phyloP scores from a whole-genome alignment of 495 filamentous ascomycete genomes.

The Penicillium angulare region DNA sequence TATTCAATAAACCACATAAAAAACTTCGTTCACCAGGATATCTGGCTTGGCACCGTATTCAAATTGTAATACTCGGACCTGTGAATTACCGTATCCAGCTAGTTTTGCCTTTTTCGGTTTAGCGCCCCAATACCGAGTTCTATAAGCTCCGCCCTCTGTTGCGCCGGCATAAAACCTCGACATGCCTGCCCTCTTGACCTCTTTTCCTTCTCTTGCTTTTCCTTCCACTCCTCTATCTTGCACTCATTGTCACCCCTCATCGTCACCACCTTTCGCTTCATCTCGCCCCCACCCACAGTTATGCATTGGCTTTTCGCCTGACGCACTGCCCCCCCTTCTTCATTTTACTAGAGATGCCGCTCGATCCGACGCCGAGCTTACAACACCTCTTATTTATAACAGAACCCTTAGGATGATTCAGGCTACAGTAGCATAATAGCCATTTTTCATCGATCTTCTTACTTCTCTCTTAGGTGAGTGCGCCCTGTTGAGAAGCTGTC shows the following conservation, averaged over 20 bases:
- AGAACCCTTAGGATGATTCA: neutral
- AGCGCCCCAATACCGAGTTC: neutral
- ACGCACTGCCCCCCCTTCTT: conserved; percentile 10
- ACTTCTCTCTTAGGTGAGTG: neutral
- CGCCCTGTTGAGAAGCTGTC: neutral
- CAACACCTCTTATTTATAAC: neutral
- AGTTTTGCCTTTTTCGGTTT: neutral
- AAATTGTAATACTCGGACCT: neutral
- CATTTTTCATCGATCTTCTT: neutral
- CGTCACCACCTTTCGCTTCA: conserved; percentile 2
- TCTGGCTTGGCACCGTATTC: too few species aligned
- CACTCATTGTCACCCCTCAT: neutral
- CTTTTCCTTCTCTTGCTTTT: neutral
- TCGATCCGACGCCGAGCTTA: conserved; percentile 6
- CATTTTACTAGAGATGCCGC: conserved; percentile 10
- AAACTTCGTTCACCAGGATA: too few species aligned
- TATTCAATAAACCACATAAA: too few species aligned
- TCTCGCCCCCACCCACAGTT: conserved; percentile 3
- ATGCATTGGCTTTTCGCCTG: conserved; percentile 1
- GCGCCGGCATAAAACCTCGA: neutral
- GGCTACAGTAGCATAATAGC: neutral
- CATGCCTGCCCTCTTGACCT: neutral
- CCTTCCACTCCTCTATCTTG: conserved; percentile 1
- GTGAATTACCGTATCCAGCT: conserved; percentile 1
- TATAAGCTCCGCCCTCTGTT: conserved; percentile 1